phyloP scores from a whole-genome alignment of 192 early-diverging fungal genomes.

The Coemansia sp. region DNA sequence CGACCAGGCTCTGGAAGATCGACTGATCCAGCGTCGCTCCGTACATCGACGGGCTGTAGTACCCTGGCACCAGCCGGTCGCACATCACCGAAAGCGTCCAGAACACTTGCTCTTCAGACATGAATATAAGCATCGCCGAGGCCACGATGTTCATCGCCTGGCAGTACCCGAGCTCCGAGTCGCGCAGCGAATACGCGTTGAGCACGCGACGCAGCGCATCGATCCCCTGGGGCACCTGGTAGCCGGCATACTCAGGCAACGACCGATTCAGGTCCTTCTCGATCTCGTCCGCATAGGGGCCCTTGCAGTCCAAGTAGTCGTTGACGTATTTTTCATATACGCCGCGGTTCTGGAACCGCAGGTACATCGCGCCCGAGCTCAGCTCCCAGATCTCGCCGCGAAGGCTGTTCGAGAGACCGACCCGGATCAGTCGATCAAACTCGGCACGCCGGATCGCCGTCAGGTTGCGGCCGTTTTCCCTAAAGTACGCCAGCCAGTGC shows the following conservation, averaged over 20 bases:
- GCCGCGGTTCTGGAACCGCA: constrained; percentile 81
- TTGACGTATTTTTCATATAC: constrained; percentile 61
- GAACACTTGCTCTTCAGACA: constrained; percentile 97
- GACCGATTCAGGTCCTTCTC: constrained; percentile 94
- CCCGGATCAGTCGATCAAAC: constrained; percentile 84
- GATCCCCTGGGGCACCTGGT: constrained; percentile 89
- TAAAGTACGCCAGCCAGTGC: constrained; percentile 49
- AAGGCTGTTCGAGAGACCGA: constrained; percentile 82
- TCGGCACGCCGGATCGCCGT: constrained; percentile 75
- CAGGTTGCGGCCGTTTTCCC: constrained; percentile 82
- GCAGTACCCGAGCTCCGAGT: constrained; percentile 96
- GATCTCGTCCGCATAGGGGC: constrained; percentile 86
- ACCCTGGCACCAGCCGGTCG: constrained; percentile 88
- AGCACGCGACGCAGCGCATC: constrained; percentile 89
- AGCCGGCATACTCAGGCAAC: constrained; percentile 90
- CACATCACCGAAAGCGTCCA: constrained; percentile 90
- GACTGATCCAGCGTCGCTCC: constrained; percentile 94
- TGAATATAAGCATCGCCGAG: constrained; percentile 87
- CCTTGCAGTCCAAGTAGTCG: constrained; percentile 68
- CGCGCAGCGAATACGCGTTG: constrained; percentile 77
- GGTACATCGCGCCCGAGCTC: constrained; percentile 81
- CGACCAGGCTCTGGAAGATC: constrained; percentile 87
- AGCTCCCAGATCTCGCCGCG: constrained; percentile 95
- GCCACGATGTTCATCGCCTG: constrained; percentile 99
- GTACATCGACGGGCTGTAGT: constrained; percentile 98